Conservation (phyloP, 2,329 filamentous ascomycete species). For the Onygena corvina region DNA sequence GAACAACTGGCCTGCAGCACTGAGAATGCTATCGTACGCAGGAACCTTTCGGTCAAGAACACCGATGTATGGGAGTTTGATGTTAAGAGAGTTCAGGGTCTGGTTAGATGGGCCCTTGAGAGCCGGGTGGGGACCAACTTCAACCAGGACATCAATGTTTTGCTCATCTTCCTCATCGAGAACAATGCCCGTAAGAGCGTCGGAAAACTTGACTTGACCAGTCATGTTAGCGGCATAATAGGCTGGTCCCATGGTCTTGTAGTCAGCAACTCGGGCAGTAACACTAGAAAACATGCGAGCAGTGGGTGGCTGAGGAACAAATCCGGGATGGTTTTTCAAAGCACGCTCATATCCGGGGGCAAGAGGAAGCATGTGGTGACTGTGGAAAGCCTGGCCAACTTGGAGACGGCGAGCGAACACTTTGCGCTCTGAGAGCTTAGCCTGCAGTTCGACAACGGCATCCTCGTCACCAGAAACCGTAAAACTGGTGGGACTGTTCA, state of each 20-base stretch:
- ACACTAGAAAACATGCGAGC: slow-evolving; percentile 11
- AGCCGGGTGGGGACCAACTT: slow-evolving; percentile 27
- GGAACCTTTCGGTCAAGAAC: slow-evolving; percentile 10
- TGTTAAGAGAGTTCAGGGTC: slow-evolving; percentile 10
- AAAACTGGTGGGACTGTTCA: slow-evolving; percentile 14
- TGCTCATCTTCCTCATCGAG: slow-evolving; percentile 11
- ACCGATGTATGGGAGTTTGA: slow-evolving; percentile 7
- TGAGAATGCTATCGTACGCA: slow-evolving; percentile 12
- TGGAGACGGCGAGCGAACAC: slow-evolving; percentile 12
- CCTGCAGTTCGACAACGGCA: slow-evolving; percentile 12
- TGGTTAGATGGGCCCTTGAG: slow-evolving; percentile 23
- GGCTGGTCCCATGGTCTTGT: slow-evolving; percentile 11
- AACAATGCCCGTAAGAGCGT: slow-evolving; percentile 15
- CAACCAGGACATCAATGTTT: slow-evolving; percentile 20
- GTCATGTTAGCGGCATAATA: slow-evolving; percentile 20
- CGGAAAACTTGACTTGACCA: slow-evolving; percentile 19
- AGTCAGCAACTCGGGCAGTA: slow-evolving; percentile 9
- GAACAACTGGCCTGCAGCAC: slow-evolving; percentile 20
- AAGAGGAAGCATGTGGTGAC: slow-evolving; percentile 15
- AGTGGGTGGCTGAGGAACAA: slow-evolving; percentile 7
- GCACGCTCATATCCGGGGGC: slow-evolving; percentile 11
- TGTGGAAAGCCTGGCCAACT: slow-evolving; percentile 17
- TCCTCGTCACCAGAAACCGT: slow-evolving; percentile 15
- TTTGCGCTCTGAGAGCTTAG: slow-evolving; percentile 6
- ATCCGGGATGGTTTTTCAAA: slow-evolving; percentile 8